These are phyloP conservation scores for Kuraishia borneana DNA, from an alignment of 805 yeast species.

Conservation along the genomic window DNA sequence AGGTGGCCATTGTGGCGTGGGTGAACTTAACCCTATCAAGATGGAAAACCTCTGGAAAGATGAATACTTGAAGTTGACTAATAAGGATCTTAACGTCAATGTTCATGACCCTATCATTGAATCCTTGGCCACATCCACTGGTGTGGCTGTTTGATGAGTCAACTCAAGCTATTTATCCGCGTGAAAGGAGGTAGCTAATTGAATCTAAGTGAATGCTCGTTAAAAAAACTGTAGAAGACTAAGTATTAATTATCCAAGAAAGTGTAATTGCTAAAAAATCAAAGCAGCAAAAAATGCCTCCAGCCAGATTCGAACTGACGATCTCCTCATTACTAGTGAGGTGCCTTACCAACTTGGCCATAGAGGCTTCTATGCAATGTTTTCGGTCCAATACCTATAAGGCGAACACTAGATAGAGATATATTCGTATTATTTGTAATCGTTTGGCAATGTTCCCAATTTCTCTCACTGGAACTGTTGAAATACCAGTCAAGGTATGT, in stretches of 20 bases:
- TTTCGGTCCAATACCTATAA: no score
- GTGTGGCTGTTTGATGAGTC: conserved; percentile 22
- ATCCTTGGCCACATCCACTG: conserved; percentile 64
- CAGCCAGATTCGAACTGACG: conserved; percentile 26
- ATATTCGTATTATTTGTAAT: no score
- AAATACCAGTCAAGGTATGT: no score
- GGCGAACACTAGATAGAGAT: no score
- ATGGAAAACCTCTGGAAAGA: conserved; percentile 82
- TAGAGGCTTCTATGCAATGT: conserved; percentile 20
- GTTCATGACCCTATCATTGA: conserved; percentile 52
- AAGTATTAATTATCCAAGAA: no score
- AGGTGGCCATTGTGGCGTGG: conserved; percentile 93
- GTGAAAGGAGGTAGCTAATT: not conserved
- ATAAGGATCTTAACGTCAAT: conserved; percentile 54
- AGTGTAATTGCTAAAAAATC: no score
- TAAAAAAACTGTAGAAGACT: not conserved
- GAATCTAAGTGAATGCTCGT: not conserved
- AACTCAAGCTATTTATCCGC: not conserved
- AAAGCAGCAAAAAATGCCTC: conserved; percentile 14
- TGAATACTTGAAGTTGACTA: conserved; percentile 54
- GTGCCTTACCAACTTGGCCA: conserved; percentile 29
- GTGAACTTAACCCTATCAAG: conserved; percentile 32
- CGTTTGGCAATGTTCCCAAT: no score
- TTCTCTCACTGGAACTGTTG: no score
- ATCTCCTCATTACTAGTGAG: conserved; percentile 26